Evolutionary conservation across 352 stramenopile genomes (phyloP), one percentile per base, ranked within the genome.

Genomic region (Globisporangium middletonii): DNA sequence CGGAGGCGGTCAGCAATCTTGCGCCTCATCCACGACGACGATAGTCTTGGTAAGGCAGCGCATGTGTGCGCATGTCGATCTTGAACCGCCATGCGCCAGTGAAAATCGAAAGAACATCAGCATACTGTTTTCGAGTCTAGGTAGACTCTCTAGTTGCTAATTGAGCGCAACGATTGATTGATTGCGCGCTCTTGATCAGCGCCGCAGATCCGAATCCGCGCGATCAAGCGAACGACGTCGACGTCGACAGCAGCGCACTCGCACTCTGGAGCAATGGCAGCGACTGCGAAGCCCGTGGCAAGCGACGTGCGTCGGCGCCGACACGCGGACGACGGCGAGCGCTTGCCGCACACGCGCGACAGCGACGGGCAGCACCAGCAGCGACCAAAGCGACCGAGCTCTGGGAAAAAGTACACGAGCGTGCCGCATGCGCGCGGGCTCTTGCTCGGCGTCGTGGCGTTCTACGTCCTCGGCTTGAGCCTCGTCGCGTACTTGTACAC

Each of bases 401-500:
- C 51, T 0, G 37, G 58, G 33, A 59, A 50, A 46, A 45, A 55
- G 47, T 23, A 51, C 56, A 16, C 49, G 12, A 48, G 13, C 2
- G 53, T 72, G 38, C 68, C 68, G 28, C 53, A 57, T n/a, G 38
- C 58, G 38, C 42, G 43, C 0, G 53, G 33, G 9, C 30, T 89
- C 2, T 26, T 89, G 13, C 3, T 77, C 9, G 65, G 66, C 18
- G 79, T 85, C 23, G 27, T 77, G 38, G 45, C 65, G 41, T 87
- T 87, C 56, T 81, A 82, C 60, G 66, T 60, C 0, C 59, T 63
- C 1, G 53, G 69, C 3, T 67, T 83, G 33, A 60, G 51, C 4
- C 35, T 71, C 16, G 69, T 89, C 19, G 62, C 28, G 16, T 73
- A 77, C 51, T 73, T 57, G 55, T 73, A 87, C 67, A 73, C 59